These are phyloP conservation scores for Stenogyne calaminthoides DNA, from an alignment of 305 asterid genomes.

Conservation along the genomic window DNA sequence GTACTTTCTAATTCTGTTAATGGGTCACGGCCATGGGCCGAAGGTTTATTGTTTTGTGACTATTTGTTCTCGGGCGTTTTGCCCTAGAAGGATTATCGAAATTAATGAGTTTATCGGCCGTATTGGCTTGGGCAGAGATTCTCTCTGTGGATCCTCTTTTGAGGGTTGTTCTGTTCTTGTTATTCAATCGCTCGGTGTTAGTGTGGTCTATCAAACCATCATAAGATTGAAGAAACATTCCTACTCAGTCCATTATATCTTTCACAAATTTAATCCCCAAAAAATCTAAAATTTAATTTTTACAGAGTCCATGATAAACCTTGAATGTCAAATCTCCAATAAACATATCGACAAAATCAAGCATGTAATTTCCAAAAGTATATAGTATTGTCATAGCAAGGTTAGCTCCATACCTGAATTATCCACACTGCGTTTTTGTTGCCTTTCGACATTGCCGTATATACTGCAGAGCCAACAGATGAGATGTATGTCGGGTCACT, in stretches of 20 bases:
- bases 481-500: conserved; percentile 79
- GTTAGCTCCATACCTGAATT: conserved; percentile 78
- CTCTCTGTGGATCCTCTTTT: no score
- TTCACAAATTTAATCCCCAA: neutral
- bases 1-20: no score
- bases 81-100: no score
- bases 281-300: neutral
- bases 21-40: no score
- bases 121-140: no score
- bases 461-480: conserved; percentile 93
- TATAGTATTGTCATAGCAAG: conserved; percentile 8
- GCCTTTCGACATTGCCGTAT: conserved; percentile 82
- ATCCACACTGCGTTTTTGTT: conserved; percentile 94
- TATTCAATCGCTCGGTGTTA: no score
- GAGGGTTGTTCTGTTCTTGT: no score
- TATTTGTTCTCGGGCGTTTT: no score
- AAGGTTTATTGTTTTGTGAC: no score
- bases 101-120: no score
- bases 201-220: no score
- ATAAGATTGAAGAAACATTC: neutral
- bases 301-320: neutral
- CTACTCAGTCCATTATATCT: neutral
- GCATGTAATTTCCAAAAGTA: neutral
- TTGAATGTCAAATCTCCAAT: neutral
- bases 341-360: neutral